Evolutionary conservation across 2,329 filamentous ascomycete species (phyloP), one percentile per base, ranked within the genome.

Genomic region (Coniochaeta sp.): DNA sequence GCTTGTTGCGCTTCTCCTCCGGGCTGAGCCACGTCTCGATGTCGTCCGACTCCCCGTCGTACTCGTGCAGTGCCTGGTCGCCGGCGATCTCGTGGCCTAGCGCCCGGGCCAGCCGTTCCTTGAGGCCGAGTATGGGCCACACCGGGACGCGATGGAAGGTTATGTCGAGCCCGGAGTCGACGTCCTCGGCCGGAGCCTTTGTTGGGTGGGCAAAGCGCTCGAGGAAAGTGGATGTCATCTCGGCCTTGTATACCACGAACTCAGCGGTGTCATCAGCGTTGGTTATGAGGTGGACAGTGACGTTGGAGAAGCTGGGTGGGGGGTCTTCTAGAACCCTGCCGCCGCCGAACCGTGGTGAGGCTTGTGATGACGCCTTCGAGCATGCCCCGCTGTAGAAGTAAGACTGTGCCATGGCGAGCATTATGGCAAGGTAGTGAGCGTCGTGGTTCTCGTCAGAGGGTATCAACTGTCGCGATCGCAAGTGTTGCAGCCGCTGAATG

Each of bases 401-500:
- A 9, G 76, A 74, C 65, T 86, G 83, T 8, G 83, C 83, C 79
- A 86, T 81, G 55, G 80, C 79, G 14, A 86, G 65, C 60, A 85
- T 79, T 50, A 79, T 74, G 22, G 77, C 81, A 5, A 82, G 72
- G 38, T 84, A 73, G 60, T 82, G 79, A 0, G 79, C 73, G 65
- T 86, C 83, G 55, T 81, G 77, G 56, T 84, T 77, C 1, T 69
- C 62, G 56, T 84, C 75, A 2, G 70, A 67, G 0, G 83, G 83
- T 3, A 79, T 60, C 4, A 85, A 71, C 55, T 72, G 70, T 65
- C 78, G 81, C 5, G 77, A 74, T 1, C 81, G 76, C 16, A 81
- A 67, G 36, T 71, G 67, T 59, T 82, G 79, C 10, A 86, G 70
- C 5, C 75, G 73, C 52, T 72, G 66, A 6, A 86, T 80, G 0